Evolutionary conservation across 805 yeast genomes (phyloP).

Genomic region (Hemisphaericaspora nanyangensis): DNA sequence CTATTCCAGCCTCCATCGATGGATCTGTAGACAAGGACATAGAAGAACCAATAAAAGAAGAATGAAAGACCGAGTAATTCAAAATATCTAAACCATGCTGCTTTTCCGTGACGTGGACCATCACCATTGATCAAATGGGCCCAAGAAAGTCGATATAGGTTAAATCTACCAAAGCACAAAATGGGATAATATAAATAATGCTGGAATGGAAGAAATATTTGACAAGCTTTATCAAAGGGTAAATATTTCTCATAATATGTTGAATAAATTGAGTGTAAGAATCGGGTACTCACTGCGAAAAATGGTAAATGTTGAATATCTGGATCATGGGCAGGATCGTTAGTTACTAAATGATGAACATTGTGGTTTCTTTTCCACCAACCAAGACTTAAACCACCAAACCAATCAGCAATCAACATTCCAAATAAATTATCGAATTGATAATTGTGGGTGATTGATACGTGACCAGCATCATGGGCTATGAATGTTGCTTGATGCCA

Average conservation of each 20-base stretch:
- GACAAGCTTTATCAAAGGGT: constrained; percentile 66
- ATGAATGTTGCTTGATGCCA: constrained; percentile 91
- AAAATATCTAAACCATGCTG: constrained; percentile 81
- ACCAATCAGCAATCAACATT: constrained; percentile 65
- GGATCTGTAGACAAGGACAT: constrained; percentile 48
- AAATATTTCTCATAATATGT: constrained; percentile 71
- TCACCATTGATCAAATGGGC: constrained; percentile 65
- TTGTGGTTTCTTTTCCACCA: constrained; percentile 97
- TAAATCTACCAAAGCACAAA: constrained; percentile 79
- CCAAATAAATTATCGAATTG: constrained; percentile 74
- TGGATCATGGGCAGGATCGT: constrained; percentile 91
- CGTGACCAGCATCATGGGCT: constrained; percentile 89
- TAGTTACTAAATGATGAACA: constrained; percentile 89
- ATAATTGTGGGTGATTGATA: constrained; percentile 77
- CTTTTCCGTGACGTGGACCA: constrained; percentile 79
- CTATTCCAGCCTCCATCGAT: constrained; percentile 54
- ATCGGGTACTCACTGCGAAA: constrained; percentile 74
- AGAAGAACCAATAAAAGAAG: constrained; percentile 82
- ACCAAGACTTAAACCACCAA: constrained; percentile 86
- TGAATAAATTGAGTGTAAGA: constrained; percentile 68
- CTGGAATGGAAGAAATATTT: constrained; percentile 58
- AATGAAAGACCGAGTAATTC: constrained; percentile 67
- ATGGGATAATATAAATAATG: constrained; percentile 73
- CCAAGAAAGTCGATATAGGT: constrained; percentile 80
- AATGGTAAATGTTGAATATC: constrained; percentile 92